phyloP scores from a whole-genome alignment of 805 yeast species.

The Blastobotrys americana region DNA sequence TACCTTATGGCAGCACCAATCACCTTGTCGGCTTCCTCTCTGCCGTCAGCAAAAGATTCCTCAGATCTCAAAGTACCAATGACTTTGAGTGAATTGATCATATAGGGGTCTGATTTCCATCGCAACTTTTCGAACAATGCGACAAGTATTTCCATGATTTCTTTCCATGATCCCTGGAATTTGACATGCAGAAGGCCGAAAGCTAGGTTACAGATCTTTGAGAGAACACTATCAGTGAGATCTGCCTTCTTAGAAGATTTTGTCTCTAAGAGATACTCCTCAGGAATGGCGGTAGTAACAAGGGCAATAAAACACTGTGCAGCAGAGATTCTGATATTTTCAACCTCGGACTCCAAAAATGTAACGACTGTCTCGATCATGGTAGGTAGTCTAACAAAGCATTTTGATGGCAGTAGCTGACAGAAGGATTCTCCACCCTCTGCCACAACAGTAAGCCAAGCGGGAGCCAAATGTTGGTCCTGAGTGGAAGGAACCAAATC shows the following conservation, averaged over 20 bases:
- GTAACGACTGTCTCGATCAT: constrained; percentile 49
- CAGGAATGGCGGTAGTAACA: constrained; percentile 59
- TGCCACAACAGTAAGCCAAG: constrained; percentile 93
- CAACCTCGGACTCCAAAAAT: constrained; percentile 64
- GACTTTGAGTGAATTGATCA: constrained; percentile 54
- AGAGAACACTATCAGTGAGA: constrained; percentile 35
- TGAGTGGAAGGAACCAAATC: constrained; percentile 74
- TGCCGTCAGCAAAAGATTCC: constrained; percentile 58
- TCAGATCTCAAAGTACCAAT: constrained; percentile 84
- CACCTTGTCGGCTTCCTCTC: constrained; percentile 71
- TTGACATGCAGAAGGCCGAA: constrained; percentile 61
- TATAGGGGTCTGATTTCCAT: constrained; percentile 61
- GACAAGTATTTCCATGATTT: constrained; percentile 60
- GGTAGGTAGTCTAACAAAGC: constrained; percentile 50
- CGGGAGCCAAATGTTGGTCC: constrained; percentile 80
- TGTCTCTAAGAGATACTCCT: constrained; percentile 40
- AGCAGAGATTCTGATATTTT: constrained; percentile 61
- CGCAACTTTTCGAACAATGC: constrained; percentile 58
- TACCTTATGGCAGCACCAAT: constrained; percentile 71
- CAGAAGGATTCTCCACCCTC: constrained; percentile 61
- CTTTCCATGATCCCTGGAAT: constrained; percentile 69
- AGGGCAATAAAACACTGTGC: constrained; percentile 82
- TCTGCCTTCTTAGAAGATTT: constrained; percentile 47
- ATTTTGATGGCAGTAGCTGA: constrained; percentile 42
- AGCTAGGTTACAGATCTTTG: constrained; percentile 46